Base-by-base conservation (phyloP, 306 rosid genomes). In the Ormosia semicastrata region DNA sequence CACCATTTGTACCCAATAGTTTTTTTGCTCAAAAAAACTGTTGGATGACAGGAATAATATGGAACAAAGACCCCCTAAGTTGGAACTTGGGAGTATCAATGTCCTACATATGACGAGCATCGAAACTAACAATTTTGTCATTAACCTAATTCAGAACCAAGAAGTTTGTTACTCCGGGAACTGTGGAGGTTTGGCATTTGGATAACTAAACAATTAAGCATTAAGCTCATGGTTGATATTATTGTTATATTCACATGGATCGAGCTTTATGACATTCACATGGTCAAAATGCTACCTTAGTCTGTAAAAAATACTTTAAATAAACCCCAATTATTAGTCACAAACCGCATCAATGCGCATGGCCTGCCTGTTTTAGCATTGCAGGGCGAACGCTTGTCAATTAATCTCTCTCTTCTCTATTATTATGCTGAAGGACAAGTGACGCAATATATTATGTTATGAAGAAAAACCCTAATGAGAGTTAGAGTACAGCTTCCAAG, bases 301-400 rank as follows among this genome's bases (percentile, higher is more conserved):
- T n/a, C 3, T 10, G 14, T 66, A 50, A 73, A 52, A 32, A 58
- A 47, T 49, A 12, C 7, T 10, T 54, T 62, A n/a, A 52, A 56
- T 34, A n/a, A 73, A 12, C 50, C 43, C 63, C 69, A 65, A 73
- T 81, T 13, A 80, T 62, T 73, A 53, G 32, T 65, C 69, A 11
- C 40, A 49, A 56, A 6, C 34, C 44, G 29, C 80, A 83, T 78
- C 80, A 54, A 65, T 70, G 71, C 81, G 58, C 91, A 78, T 77
- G 84, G 81, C 60, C 80, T 60, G 65, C 68, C 17, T 37, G 50
- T 69, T 44, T 71, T 36, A 73, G 17, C 36, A 12, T 64, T 65
- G 18, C 46, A 17, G n/a, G 47, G 69, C 49, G 32, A 47, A 7
- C 46, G 43, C 65, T 4, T 34, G 70, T 3, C 43, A 17, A 44